These are phyloP conservation scores for Didymellaceae sp. DNA, from an alignment of 2,329 filamentous ascomycete species.

Conservation along the genomic window DNA sequence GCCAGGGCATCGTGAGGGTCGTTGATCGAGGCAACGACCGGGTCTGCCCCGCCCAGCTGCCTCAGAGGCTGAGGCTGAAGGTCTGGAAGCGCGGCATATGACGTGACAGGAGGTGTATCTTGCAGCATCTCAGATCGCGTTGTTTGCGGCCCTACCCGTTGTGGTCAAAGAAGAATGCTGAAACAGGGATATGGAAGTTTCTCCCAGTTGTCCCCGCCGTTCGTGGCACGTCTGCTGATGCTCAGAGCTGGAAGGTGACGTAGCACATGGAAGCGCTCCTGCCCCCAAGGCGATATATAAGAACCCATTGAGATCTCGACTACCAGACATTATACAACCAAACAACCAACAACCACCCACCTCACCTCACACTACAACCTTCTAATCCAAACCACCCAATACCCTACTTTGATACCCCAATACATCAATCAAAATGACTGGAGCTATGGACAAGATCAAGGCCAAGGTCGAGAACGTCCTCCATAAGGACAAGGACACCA, in stretches of 20 bases:
- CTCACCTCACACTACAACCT: conserved; percentile 5
- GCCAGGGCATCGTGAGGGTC: conserved; percentile 5
- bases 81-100: conserved; percentile 18
- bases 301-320: conserved; percentile 9
- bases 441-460: conserved; percentile 47
- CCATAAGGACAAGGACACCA: conserved; percentile 44
- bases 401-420: conserved; percentile 9
- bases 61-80: conserved; percentile 11
- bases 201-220: conserved; percentile 14
- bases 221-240: conserved; percentile 30
- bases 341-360: conserved; percentile 17
- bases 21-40: conserved; percentile 5
- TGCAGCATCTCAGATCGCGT: conserved; percentile 21
- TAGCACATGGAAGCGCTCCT: conserved; percentile 21
- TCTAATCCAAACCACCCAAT: conserved; percentile 4
- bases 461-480: conserved; percentile 47
- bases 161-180: conserved; percentile 19
- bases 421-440: conserved; percentile 32
- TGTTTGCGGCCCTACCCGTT: conserved; percentile 20
- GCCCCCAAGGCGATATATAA: conserved; percentile 25
- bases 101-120: conserved; percentile 18
- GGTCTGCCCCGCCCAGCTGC: conserved; percentile 1
- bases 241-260: conserved; percentile 26
- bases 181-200: conserved; percentile 25
- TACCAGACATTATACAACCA: conserved; percentile 16